phyloP scores from a whole-genome alignment of 805 yeast species.

The Lipomyces sp. region DNA sequence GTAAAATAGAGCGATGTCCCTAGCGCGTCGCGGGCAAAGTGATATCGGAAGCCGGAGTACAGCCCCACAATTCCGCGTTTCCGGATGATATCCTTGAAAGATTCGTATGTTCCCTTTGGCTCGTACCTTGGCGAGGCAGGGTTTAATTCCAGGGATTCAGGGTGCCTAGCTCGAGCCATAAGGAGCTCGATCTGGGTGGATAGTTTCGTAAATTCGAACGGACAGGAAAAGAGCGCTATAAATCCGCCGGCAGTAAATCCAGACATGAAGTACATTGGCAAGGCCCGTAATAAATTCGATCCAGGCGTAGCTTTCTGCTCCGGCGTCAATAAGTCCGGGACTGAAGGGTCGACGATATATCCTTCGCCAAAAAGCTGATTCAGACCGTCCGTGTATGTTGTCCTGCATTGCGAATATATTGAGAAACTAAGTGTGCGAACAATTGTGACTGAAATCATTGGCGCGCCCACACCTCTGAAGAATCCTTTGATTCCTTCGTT shows the following conservation, averaged over 20 bases:
- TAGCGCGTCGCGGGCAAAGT: slow-evolving; percentile 67
- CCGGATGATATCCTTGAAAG: slow-evolving; percentile 59
- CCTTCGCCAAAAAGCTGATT: slow-evolving; percentile 17
- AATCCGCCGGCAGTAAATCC: slow-evolving; percentile 72
- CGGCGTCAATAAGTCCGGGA: slow-evolving; percentile 19
- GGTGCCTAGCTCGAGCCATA: slow-evolving; percentile 45
- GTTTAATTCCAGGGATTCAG: slow-evolving; percentile 44
- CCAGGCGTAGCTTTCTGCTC: slow-evolving; percentile 25
- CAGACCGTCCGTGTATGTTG: slow-evolving; percentile 40
- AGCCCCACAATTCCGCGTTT: slow-evolving; percentile 67
- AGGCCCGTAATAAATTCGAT: slow-evolving; percentile 24
- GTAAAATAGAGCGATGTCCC: slow-evolving; percentile 77
- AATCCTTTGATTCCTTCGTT: slow-evolving; percentile 72
- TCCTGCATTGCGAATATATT: slow-evolving; percentile 62
- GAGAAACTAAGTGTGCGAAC: slow-evolving; percentile 70
- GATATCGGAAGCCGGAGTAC: slow-evolving; percentile 75
- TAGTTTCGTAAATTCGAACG: slow-evolving; percentile 82
- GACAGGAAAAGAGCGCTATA: slow-evolving; percentile 72
- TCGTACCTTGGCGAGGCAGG: slow-evolving; percentile 38
- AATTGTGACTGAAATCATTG: slow-evolving; percentile 43
- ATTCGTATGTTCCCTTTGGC: slow-evolving; percentile 49
- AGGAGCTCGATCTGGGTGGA: slow-evolving; percentile 70
- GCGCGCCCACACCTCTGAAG: slow-evolving; percentile 65
- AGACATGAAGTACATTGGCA: slow-evolving; percentile 46
- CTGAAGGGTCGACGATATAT: slow-evolving; percentile 27